Base-by-base conservation (phyloP, 1,284 basidiomycete genomes). In the Cutaneotrichosporon sp. region DNA sequence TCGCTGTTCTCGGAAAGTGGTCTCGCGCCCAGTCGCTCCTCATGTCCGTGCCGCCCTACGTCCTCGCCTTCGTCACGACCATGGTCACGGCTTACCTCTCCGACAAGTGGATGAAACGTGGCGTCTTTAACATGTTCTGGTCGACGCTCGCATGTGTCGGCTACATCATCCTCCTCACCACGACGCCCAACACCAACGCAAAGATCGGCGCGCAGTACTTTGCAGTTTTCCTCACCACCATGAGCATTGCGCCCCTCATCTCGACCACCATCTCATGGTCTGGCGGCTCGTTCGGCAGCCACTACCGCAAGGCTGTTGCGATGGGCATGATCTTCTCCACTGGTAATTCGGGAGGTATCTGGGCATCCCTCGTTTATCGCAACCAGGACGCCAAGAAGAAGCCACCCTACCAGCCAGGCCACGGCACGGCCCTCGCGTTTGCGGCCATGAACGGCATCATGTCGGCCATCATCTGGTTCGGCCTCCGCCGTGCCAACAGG, bases 251-350 rank as follows among this genome's bases (percentile, higher is more conserved):
- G 5, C 81, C 82, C 6, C 73, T 77, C 36, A 83, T 83, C 64
- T 75, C 80, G 10, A 80, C 76, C 9, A 80, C 79, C 46, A 83
- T 84, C 67, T 73, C 80, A 0, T 83, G 81, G 78, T 74, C 78
- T 16, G 82, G 80, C 7, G 78, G 78, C 68, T 81, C 80, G 53
- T 81, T 80, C 69, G 76, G 69, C 31, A 72, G 75, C 51, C 78
- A 80, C 65, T 80, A 80, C 71, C 76, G 73, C 62, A 73, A 81
- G 53, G 81, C 80, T 10, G 73, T 79, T 0, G 77, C 78, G 4
- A 83, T 84, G 81, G 82, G 82, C 5, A 69, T 83, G 60, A 77
- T 82, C 59, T 83, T 84, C 72, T 79, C 79, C 22, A 70, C 76
- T 49, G 83, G 82, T 53, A 83, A 83, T 71, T 70, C 73, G 2